Conservation (phyloP, 2,329 filamentous ascomycete species). For the Lecanosticta acicola region DNA sequence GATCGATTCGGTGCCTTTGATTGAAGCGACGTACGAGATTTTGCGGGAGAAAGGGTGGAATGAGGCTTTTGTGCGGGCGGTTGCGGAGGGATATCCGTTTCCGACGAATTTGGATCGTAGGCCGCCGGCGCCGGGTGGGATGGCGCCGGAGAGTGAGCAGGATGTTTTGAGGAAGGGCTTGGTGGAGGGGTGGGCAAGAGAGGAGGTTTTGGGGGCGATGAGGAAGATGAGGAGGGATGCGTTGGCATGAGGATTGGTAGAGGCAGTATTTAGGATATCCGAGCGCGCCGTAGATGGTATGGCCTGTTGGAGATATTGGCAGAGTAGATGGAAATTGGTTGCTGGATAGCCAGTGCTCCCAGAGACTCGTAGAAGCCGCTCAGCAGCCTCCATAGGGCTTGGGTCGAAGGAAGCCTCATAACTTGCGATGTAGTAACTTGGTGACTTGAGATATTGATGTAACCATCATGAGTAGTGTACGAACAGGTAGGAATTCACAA, state of each 20-base stretch:
- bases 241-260: constrained; percentile 10
- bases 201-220: constrained; percentile 35
- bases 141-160: constrained; percentile 58
- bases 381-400: no score
- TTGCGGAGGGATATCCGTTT: constrained; percentile 57
- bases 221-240: constrained; percentile 23
- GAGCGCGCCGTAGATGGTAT: no score
- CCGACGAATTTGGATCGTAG: constrained; percentile 57
- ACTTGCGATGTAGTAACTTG: no score
- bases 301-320: no score
- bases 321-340: no score
- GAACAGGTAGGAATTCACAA: neutral
- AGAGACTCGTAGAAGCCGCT: no score
- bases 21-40: constrained; percentile 44
- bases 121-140: constrained; percentile 51
- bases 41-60: constrained; percentile 37
- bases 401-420: no score
- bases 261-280: no score
- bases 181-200: constrained; percentile 36
- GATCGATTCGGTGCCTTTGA: constrained; percentile 48
- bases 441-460: no score
- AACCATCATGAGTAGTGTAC: no score
- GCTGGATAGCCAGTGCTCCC: no score
- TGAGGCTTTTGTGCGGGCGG: constrained; percentile 45
- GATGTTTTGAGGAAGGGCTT: constrained; percentile 46